Evolutionary conservation across 768 basidiomycete species (phyloP).

Genomic region (Tylopilus plumbeoviolaceoides): DNA sequence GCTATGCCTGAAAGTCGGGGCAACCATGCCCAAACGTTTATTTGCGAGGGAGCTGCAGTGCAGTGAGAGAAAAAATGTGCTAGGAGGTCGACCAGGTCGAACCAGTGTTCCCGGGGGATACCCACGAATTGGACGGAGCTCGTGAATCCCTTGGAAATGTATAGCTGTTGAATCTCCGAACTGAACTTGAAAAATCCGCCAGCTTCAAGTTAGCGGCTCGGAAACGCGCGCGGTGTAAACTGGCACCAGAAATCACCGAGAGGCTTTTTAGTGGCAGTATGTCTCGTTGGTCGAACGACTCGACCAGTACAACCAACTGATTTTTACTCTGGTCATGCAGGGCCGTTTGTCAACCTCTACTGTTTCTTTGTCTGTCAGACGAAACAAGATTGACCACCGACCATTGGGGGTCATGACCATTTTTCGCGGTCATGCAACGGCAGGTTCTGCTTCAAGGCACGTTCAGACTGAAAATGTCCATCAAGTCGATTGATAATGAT

Average conservation of each 20-base stretch:
- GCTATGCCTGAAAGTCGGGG: neutral
- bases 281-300: neutral
- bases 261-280: neutral
- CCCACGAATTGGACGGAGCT: neutral
- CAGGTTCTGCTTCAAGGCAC: neutral
- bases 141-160: neutral
- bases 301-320: neutral
- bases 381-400: constrained; percentile 2
- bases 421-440: neutral
- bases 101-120: neutral
- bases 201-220: neutral
- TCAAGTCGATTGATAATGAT: neutral
- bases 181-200: neutral
- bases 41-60: neutral
- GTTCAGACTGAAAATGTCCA: constrained; percentile 1
- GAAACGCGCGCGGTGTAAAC: neutral
- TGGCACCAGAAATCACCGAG: neutral
- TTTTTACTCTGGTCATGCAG: neutral
- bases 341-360: neutral
- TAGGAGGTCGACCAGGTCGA: neutral
- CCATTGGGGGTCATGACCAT: constrained; percentile 3
- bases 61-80: neutral
- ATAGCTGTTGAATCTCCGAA: neutral
- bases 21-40: neutral
- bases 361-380: neutral